These are phyloP conservation scores for Auriscalpium orientale DNA, from an alignment of 768 basidiomycete genomes.

Conservation along the genomic window DNA sequence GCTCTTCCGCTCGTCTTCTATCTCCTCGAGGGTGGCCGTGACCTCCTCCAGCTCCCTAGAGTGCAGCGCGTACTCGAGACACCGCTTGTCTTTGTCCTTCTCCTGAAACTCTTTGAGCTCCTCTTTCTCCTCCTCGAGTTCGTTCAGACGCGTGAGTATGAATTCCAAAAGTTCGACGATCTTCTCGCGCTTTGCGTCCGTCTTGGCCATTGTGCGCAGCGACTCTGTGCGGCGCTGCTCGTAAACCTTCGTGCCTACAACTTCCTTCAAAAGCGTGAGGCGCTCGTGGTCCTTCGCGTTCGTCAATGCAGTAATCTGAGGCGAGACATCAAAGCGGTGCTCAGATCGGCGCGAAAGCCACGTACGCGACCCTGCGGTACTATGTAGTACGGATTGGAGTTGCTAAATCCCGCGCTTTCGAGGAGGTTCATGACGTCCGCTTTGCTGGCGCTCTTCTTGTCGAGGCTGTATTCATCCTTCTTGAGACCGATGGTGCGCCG, in stretches of 20 bases:
- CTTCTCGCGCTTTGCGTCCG: constrained; percentile 86
- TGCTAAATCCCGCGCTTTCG: constrained; percentile 95
- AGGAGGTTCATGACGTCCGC: constrained; percentile 97
- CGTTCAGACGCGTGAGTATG: constrained; percentile 82
- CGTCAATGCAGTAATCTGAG: constrained; percentile 87
- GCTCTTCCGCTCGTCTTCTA: constrained; percentile 71
- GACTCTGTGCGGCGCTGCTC: constrained; percentile 91
- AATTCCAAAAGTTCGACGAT: constrained; percentile 85
- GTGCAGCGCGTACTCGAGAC: constrained; percentile 92
- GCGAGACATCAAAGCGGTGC: not conserved
- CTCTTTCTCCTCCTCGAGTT: constrained; percentile 97
- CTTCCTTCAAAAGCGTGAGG: constrained; percentile 91
- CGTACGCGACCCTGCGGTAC: constrained; percentile 94
- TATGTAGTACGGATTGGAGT: constrained; percentile 98
- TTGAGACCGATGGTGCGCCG: constrained; percentile 94
- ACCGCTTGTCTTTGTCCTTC: constrained; percentile 90
- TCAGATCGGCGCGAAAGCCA: constrained; percentile 7
- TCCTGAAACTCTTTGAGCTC: constrained; percentile 95
- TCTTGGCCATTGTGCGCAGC: constrained; percentile 94
- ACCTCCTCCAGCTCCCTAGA: constrained; percentile 89
- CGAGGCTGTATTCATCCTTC: constrained; percentile 97
- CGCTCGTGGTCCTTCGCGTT: constrained; percentile 96
- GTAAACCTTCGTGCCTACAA: constrained; percentile 97
- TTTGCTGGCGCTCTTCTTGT: constrained; percentile 91
- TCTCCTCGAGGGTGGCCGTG: constrained; percentile 74